Percentiles rank a stretch among this genome's conserved stretches.
Conservation (phyloP, 306 rosid genomes). For the Casuarina cunninghamiana region DNA sequence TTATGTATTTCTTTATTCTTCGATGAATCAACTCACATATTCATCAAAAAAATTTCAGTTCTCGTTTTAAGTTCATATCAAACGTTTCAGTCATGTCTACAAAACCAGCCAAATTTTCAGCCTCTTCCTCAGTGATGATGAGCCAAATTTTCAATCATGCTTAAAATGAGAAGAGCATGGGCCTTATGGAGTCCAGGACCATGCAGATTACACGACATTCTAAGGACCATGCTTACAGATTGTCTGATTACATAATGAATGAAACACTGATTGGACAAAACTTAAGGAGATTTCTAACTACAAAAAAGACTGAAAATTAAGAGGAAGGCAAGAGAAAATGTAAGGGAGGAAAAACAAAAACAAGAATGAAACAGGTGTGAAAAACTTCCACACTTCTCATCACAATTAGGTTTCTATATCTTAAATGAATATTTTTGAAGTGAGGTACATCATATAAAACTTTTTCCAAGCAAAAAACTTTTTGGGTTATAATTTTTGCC, state of each 20-base stretch:
- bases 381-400: no score
- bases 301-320: not conserved
- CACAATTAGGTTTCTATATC: no score
- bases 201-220: not conserved
- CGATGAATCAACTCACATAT: no score
- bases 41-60: not conserved
- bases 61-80: not conserved
- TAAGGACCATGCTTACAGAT: not conserved
- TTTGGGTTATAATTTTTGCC: no score
- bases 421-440: no score
- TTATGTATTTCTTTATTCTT: no score
- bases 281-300: not conserved
- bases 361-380: not conserved
- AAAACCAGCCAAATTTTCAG: not conserved
- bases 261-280: not conserved
- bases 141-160: not conserved
- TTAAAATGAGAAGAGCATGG: conserved; percentile 2
- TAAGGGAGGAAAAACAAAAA: not conserved
- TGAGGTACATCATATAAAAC: no score
- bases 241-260: not conserved
- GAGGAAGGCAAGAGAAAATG: not conserved
- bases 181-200: not conserved
- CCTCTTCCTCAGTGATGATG: not conserved
- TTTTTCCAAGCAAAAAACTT: no score
- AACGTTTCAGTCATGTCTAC: not conserved